Evolutionary conservation across 768 basidiomycete genomes (phyloP).

Genomic region (Gymnopilus dilepis): DNA sequence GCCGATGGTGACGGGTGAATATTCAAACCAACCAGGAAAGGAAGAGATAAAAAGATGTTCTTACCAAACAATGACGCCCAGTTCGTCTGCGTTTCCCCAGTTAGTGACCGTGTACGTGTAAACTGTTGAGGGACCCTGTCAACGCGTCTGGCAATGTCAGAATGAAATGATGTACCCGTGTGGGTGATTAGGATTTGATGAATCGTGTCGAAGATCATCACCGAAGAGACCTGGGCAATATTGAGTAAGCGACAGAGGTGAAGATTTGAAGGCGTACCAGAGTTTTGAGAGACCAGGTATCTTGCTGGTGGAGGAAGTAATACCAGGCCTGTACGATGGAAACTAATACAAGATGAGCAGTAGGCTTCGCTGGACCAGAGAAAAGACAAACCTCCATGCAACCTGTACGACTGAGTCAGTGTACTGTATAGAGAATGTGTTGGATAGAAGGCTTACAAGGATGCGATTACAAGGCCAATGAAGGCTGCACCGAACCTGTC

Average conservation of each 20-base stretch:
- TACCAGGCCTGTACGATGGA: conserved; percentile 60
- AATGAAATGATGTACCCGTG: conserved; percentile 37
- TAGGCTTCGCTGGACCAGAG: too few relatives aligned
- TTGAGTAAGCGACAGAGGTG: background rate
- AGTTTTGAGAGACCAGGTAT: conserved; percentile 51
- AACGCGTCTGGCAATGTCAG: background rate
- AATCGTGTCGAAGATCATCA: conserved; percentile 54
- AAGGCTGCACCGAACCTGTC: conserved; percentile 49
- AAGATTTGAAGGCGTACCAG: conserved; percentile 37
- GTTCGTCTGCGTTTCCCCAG: conserved; percentile 26
- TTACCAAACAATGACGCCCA: conserved; percentile 28
- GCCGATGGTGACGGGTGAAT: background rate
- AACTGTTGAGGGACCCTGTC: conserved; percentile 17
- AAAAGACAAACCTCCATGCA: conserved; percentile 51
- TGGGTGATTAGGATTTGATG: conserved; percentile 62
- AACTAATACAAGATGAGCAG: conserved; percentile 46
- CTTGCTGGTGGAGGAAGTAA: conserved; percentile 56
- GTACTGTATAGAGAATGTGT: background rate
- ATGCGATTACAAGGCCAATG: conserved; percentile 54
- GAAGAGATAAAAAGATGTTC: background rate
- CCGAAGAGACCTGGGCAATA: conserved; percentile 47
- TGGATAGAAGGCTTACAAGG: conserved; percentile 45
- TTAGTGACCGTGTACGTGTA: conserved; percentile 28
- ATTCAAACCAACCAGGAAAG: background rate
- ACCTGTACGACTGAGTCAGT: conserved; percentile 32